A percentile compares a stretch with the other conserved stretches of the same genome.
Evolutionary conservation across 1,139 yeast genomes (phyloP).

Genomic region (Keqinozyma sinolaborantium): DNA sequence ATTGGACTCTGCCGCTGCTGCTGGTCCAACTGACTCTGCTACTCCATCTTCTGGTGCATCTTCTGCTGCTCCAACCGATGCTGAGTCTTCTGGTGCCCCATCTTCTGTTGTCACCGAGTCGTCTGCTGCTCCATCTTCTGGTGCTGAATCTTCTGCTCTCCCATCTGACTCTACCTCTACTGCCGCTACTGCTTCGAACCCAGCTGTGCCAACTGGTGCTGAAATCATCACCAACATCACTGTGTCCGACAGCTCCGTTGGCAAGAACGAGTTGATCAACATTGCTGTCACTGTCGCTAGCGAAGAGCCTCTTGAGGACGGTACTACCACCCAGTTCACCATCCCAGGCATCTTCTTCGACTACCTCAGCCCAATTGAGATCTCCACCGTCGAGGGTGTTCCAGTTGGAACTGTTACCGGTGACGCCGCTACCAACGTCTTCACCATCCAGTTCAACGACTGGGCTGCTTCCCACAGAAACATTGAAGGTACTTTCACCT

Average conservation of each 20-base stretch:
- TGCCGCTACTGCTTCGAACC: constrained; percentile 3
- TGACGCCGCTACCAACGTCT: constrained; percentile 4
- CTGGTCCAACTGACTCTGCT: constrained; percentile 4
- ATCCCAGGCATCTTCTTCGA: neutral
- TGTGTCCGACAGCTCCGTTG: too few relatives aligned
- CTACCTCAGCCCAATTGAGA: constrained; percentile 1
- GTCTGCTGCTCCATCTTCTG: constrained; percentile 4
- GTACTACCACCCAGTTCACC: constrained; percentile 1
- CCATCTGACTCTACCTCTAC: constrained; percentile 2
- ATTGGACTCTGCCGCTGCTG: constrained; percentile 9
- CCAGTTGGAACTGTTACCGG: constrained; percentile 1
- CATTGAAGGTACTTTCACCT: constrained; percentile 1
- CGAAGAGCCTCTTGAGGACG: neutral
- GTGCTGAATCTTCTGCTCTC: constrained; percentile 1
- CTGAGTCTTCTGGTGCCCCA: constrained; percentile 21
- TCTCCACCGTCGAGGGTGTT: constrained; percentile 1
- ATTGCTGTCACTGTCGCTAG: constrained; percentile 1
- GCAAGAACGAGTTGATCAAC: neutral
- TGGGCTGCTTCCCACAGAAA: neutral
- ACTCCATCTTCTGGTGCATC: constrained; percentile 4
- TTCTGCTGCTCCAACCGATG: constrained; percentile 16
- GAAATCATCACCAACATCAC: neutral
- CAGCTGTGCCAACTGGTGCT: constrained; percentile 3
- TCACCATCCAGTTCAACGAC: constrained; percentile 1
- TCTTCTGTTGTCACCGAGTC: constrained; percentile 3